Evolutionary conservation across 2,329 filamentous ascomycete genomes (phyloP).

Genomic region (Mollisia scopiformis): DNA sequence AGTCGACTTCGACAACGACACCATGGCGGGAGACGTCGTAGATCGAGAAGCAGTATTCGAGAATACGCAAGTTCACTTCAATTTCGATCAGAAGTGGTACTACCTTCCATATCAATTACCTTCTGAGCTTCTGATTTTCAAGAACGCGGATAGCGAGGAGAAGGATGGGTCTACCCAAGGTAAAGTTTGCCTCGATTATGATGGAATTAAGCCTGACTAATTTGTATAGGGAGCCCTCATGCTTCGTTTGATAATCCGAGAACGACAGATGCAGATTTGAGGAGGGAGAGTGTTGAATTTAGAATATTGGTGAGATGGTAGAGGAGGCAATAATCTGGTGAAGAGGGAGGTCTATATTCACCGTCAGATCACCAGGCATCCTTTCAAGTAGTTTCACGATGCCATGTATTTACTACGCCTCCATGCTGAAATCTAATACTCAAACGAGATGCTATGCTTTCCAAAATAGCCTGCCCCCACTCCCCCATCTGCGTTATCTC

Average conservation of each 20-base stretch:
- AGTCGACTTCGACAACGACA: constrained; percentile 14
- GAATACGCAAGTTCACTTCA: constrained; percentile 15
- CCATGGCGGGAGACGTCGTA: constrained; percentile 16
- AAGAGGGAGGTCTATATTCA: too few species aligned
- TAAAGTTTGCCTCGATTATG: too few species aligned
- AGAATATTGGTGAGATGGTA: constrained; percentile 8
- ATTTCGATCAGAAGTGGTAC: constrained; percentile 12
- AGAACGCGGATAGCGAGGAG: constrained; percentile 3
- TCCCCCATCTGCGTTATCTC: too few species aligned
- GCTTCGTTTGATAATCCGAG: not conserved
- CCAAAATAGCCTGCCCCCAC: too few species aligned
- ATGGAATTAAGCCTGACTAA: not conserved
- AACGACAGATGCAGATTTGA: not conserved
- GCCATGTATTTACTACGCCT: not conserved
- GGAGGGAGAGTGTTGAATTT: constrained; percentile 16
- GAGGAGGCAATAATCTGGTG: too few species aligned
- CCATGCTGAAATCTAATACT: too few species aligned
- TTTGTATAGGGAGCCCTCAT: constrained; percentile 2
- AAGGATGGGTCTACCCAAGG: not conserved
- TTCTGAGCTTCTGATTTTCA: constrained; percentile 19
- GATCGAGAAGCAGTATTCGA: constrained; percentile 10
- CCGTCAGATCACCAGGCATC: too few species aligned
- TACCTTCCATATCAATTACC: constrained; percentile 16
- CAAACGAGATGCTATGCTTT: too few species aligned
- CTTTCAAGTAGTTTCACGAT: not conserved